These are phyloP conservation scores for Astrephomene gubernaculifera DNA, from an alignment of 139 green algal species.

Conservation along the genomic window DNA sequence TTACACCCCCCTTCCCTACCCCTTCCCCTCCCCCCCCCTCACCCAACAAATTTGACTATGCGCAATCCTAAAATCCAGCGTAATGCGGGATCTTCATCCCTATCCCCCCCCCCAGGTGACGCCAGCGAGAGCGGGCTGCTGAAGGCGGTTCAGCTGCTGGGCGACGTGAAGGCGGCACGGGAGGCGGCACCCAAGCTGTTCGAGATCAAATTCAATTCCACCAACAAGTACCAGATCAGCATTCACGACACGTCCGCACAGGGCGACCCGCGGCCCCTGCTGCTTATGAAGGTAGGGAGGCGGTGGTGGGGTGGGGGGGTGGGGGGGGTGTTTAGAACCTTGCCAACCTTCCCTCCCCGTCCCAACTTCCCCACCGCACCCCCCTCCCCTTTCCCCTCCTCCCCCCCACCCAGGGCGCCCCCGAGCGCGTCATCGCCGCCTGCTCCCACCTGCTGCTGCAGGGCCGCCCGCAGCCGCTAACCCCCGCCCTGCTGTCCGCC, in stretches of 20 bases:
- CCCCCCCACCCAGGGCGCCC: conserved; percentile 30
- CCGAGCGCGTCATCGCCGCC: conserved; percentile 67
- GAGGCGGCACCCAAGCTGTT: conserved; percentile 79
- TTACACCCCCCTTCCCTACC: no score
- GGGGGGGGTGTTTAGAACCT: background rate
- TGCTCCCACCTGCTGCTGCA: conserved; percentile 60
- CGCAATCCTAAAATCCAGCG: no score
- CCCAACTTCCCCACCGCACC: background rate
- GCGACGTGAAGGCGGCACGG: conserved; percentile 61
- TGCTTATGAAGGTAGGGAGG: conserved; percentile 67
- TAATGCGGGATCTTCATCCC: no score
- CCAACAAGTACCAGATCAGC: conserved; percentile 87
- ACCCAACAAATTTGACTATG: no score
- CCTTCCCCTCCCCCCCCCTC: no score
- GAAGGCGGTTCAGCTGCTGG: conserved; percentile 79
- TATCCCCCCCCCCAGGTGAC: conserved; percentile 62
- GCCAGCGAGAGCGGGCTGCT: conserved; percentile 82
- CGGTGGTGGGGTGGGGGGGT: background rate
- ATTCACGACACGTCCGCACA: conserved; percentile 42
- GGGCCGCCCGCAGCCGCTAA: conserved; percentile 65
- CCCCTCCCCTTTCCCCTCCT: background rate
- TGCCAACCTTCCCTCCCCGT: background rate
- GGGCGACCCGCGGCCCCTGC: conserved; percentile 43
- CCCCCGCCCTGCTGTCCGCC: conserved; percentile 57
- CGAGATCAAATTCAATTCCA: conserved; percentile 92